Percentiles rank a stretch among this genome's conserved stretches.
phyloP scores from a whole-genome alignment of 306 rosid genomes.

The Lathyrus aphaca region DNA sequence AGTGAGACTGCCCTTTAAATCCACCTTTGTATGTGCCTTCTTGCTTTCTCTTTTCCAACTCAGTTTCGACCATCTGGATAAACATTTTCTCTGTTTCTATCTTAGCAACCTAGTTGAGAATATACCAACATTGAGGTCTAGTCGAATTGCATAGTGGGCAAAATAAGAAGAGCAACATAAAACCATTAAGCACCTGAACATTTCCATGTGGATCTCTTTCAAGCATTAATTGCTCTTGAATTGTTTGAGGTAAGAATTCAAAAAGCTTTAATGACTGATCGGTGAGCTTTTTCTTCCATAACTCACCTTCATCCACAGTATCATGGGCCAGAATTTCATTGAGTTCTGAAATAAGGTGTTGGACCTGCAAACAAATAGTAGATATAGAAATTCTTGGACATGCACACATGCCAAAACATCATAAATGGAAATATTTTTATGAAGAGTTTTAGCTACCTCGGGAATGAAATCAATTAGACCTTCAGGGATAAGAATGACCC shows the following conservation, averaged over 20 bases:
- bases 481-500: constrained; percentile 97
- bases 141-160: constrained; percentile 23
- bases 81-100: constrained; percentile 99
- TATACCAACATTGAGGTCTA: constrained; percentile 32
- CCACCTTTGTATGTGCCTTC: constrained; percentile 64
- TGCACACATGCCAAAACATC: constrained; percentile 12
- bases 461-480: constrained; percentile 99
- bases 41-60: constrained; percentile 84
- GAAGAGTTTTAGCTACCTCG: constrained; percentile 61
- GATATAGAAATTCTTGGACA: constrained; percentile 12
- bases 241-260: constrained; percentile 82
- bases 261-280: constrained; percentile 82
- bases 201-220: constrained; percentile 99
- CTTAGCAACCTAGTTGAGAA: constrained; percentile 76
- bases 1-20: constrained; percentile 92
- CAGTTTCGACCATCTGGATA: constrained; percentile 96
- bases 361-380: constrained; percentile 62
- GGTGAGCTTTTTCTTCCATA: constrained; percentile 91
- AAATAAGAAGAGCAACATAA: constrained; percentile 29
- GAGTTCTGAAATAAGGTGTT: constrained; percentile 88
- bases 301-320: constrained; percentile 73
- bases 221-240: constrained; percentile 96
- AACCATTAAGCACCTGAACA: constrained; percentile 73
- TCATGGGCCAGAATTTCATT: constrained; percentile 90
- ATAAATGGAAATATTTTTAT: constrained; percentile 17